Percentiles rank a stretch among this genome's conserved stretches.
phyloP scores from a whole-genome alignment of 331 rosid species.

The Spiraea crenata region DNA sequence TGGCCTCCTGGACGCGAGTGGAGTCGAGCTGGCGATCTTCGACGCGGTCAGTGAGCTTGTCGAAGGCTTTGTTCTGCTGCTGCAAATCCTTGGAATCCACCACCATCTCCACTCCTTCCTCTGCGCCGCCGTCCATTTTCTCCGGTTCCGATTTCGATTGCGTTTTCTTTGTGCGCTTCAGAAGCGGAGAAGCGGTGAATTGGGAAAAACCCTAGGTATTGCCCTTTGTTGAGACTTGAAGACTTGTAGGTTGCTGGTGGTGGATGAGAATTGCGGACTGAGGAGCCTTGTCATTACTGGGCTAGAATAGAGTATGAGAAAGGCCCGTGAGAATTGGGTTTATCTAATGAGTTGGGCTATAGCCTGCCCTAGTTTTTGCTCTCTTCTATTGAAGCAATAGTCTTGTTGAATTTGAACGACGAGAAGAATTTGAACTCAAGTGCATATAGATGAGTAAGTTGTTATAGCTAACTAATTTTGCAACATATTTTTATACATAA shows the following conservation, averaged over 20 bases:
- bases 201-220: conserved; percentile 15
- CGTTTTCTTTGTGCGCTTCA: neutral
- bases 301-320: neutral
- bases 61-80: conserved; percentile 93
- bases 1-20: conserved; percentile 97
- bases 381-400: no score
- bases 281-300: neutral
- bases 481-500: no score
- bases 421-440: no score
- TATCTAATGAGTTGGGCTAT: neutral
- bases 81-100: conserved; percentile 83
- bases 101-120: conserved; percentile 57
- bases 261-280: neutral
- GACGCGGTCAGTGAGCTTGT: conserved; percentile 95
- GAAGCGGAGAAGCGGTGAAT: no score
- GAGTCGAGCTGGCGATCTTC: conserved; percentile 99
- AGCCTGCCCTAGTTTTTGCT: no score
- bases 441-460: no score
- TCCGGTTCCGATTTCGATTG: neutral
- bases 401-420: no score
- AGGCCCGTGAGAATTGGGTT: neutral
- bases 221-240: neutral
- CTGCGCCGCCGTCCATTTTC: conserved; percentile 68
- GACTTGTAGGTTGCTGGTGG: neutral
- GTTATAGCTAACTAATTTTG: no score